Base-by-base conservation (phyloP, 2,329 filamentous ascomycete genomes). In the Cladosporium halotolerans region DNA sequence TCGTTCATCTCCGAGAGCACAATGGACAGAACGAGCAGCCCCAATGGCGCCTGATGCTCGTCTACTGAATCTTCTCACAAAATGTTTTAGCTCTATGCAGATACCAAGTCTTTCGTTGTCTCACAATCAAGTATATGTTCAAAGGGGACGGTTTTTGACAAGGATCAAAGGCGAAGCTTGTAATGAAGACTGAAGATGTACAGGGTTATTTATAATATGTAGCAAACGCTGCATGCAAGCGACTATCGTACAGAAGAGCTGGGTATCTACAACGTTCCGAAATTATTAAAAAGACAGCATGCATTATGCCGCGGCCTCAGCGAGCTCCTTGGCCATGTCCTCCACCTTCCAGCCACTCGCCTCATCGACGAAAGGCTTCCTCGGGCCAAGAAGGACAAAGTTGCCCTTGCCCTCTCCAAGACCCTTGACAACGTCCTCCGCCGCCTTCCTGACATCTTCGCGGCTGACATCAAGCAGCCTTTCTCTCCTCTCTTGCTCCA, bases 401-500 rank as follows among this genome's bases (percentile, higher is more conserved):
- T 44, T 57, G 7, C 41, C 53, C 41, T 54, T 52, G 33, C 54
- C 45, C 23, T 44, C 47, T n/a, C 55, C 53, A 43, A 58, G 45
- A 16, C 41, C 58, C 50, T 63, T 84, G 11, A 96, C 76, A 68
- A 90, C 95, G 62, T 83, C 81, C 63, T 96, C 85, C 0, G 93
- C 93, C 10, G 84, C 91, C 40, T 84, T 78, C 57, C 84, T 84
- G 9, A 99, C 87, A 62, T 96, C 85, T 58, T 86, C 81, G 57
- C 83, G 84, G 2, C 81, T 88, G 38, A 96, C 91, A 68, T 96
- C 92, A 3, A 99, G 78, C 54, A 99, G 77, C 65, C 86, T 84
- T 70, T 93, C 88, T 61, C 93, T 79, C 68, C 89, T 84, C 63
- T 76, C 80, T 73, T 96, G 90, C 66, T 87, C 85, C 90, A 97